phyloP scores from a whole-genome alignment of 768 basidiomycete species.

The Lepiota venenata region DNA sequence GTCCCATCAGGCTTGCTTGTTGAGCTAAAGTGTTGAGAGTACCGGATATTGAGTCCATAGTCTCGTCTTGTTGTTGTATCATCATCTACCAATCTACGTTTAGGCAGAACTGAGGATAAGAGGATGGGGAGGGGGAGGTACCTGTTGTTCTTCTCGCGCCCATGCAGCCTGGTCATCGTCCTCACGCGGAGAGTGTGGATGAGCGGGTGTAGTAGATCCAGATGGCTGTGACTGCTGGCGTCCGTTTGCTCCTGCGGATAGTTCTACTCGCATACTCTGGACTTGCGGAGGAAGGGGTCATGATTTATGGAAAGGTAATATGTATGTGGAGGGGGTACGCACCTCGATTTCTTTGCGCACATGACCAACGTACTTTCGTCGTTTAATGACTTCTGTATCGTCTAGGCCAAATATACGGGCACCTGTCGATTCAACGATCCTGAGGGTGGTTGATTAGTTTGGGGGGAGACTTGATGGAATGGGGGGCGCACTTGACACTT shows the following conservation, averaged over 20 bases:
- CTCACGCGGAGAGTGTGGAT: constrained; percentile 20
- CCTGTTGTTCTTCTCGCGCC: constrained; percentile 87
- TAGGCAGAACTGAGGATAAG: not conserved
- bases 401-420: constrained; percentile 83
- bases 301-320: constrained; percentile 9
- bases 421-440: constrained; percentile 85
- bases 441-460: constrained; percentile 32
- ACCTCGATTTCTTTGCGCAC: constrained; percentile 82
- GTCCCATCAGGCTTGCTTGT: constrained; percentile 94
- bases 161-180: constrained; percentile 72
- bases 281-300: constrained; percentile 38
- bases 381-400: constrained; percentile 68
- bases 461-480: not conserved
- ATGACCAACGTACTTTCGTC: constrained; percentile 72
- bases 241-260: constrained; percentile 27
- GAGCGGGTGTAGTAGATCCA: constrained; percentile 21
- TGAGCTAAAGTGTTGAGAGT: constrained; percentile 81
- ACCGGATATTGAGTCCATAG: constrained; percentile 84
- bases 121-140: constrained; percentile 20
- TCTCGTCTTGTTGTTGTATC: constrained; percentile 84
- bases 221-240: constrained; percentile 18
- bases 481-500: constrained; percentile 69
- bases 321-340: constrained; percentile 20
- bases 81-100: constrained; percentile 54
- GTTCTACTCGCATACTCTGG: constrained; percentile 74